Base-by-base conservation (phyloP, 2,329 filamentous ascomycete species). In the Ceratocystis cacaofunesta region DNA sequence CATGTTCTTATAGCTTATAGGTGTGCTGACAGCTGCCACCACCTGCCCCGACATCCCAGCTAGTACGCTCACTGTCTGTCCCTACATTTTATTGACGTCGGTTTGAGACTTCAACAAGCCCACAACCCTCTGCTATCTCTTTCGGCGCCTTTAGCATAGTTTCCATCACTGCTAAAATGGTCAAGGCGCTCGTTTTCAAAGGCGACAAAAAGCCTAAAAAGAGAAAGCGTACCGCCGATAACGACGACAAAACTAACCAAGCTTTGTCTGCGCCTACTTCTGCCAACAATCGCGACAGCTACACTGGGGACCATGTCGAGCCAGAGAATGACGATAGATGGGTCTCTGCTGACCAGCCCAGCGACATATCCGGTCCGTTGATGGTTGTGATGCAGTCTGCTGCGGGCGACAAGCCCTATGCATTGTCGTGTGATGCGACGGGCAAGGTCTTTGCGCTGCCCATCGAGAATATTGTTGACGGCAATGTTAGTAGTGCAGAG, bases 171-270 rank as follows among this genome's bases (percentile, higher is more conserved):
- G 48, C 48, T 25, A 52, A 15, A 68, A 94, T 94, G 89, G 87
- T 95, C 70, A 96, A 95, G 75, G 86, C 92, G 61, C 83, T 99
- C 67, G 81, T 85, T 61, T 99, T 99, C 81, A 99, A 99, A 78
- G 94, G 94, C 79, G 94, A 99, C 78, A 96, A 95, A 76, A 94
- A 94, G 78, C 78, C 84, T 67, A 96, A 94, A 76, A 96, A 96
- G 80, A 84, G 90, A 74, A 96, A 96, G 81, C 85, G 89, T 70
- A 10, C 68, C 60, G 8, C 66, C 50, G 52, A 68, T 62, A 64
- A 67, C 63, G 62, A 71, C 69, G 68, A 48, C 70, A 36, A 69
- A 19, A 7, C 61, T n/a, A 28, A 30, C 12, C 12, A 41, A 22
- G 19, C 58, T 10, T 52, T 50, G 2, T 50, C 41, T 60, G 58